Conservation (phyloP, 768 basidiomycete species). For the Boletellus emodensis region DNA sequence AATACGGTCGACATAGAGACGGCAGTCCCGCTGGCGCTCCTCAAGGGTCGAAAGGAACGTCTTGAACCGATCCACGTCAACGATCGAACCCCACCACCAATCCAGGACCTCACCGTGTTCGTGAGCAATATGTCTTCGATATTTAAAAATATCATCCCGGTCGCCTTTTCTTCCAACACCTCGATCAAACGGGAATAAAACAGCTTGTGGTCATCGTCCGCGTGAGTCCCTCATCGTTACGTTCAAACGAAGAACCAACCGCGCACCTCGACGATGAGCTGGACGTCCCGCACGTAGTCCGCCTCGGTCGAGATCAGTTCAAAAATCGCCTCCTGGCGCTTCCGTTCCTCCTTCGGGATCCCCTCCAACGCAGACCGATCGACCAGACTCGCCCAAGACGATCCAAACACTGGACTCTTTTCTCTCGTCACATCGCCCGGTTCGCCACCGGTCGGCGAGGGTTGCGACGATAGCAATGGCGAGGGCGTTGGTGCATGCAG, state of each 20-base stretch:
- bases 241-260: slow-evolving; percentile 1
- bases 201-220: slow-evolving; percentile 40
- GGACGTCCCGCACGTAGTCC: slow-evolving; percentile 86
- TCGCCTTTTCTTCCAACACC: slow-evolving; percentile 69
- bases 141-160: slow-evolving; percentile 85
- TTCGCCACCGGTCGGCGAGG: neutral
- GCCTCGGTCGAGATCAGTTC: slow-evolving; percentile 91
- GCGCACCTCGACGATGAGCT: slow-evolving; percentile 83
- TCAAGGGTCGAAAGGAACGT: slow-evolving; percentile 86
- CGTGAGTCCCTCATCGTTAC: neutral
- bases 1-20: slow-evolving; percentile 86
- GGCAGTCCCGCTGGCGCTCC: slow-evolving; percentile 83
- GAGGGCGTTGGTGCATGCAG: slow-evolving; percentile 31
- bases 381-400: slow-evolving; percentile 93
- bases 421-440: slow-evolving; percentile 33
- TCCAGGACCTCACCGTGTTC: slow-evolving; percentile 62
- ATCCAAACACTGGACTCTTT: slow-evolving; percentile 53
- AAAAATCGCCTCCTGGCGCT: slow-evolving; percentile 93
- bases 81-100: neutral
- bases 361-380: slow-evolving; percentile 80
- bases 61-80: slow-evolving; percentile 31
- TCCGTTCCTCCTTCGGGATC: slow-evolving; percentile 73
- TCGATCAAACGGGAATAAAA: slow-evolving; percentile 81
- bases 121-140: slow-evolving; percentile 88
- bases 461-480: neutral